Evolutionary conservation across 225 moss, liverwort and hornwort genomes (phyloP).

Genomic region (Thuidium tamariscinum): DNA sequence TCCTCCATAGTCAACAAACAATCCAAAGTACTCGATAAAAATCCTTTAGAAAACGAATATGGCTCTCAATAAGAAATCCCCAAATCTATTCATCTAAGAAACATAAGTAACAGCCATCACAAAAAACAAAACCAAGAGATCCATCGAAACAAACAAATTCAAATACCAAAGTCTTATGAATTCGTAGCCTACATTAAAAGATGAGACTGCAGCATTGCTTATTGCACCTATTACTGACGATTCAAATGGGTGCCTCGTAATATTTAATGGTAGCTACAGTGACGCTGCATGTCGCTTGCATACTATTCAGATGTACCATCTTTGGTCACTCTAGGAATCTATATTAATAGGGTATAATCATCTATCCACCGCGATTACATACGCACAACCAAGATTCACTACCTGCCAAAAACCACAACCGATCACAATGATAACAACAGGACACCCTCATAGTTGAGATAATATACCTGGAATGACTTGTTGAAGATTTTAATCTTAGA

Average conservation of each 20-base stretch:
- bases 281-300: background rate
- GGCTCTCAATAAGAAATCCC: background rate
- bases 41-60: background rate
- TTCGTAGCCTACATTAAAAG: background rate
- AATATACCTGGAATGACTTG: conserved; percentile 76
- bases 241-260: background rate
- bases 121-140: background rate
- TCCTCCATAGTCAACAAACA: background rate
- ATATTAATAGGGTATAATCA: too few species aligned
- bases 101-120: background rate
- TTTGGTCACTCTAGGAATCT: background rate
- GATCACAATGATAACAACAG: background rate
- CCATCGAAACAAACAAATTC: too few species aligned
- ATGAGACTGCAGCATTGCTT: background rate
- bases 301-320: background rate
- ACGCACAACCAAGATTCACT: background rate
- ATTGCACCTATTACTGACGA: background rate
- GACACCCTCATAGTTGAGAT: background rate
- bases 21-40: background rate
- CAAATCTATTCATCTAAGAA: background rate
- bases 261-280: background rate
- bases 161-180: background rate
- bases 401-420: background rate
- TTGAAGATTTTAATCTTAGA: conserved; percentile 91
- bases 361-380: background rate